phyloP scores from a whole-genome alignment of 2,329 filamentous ascomycete genomes.

The Furcasterigmium sp. region DNA sequence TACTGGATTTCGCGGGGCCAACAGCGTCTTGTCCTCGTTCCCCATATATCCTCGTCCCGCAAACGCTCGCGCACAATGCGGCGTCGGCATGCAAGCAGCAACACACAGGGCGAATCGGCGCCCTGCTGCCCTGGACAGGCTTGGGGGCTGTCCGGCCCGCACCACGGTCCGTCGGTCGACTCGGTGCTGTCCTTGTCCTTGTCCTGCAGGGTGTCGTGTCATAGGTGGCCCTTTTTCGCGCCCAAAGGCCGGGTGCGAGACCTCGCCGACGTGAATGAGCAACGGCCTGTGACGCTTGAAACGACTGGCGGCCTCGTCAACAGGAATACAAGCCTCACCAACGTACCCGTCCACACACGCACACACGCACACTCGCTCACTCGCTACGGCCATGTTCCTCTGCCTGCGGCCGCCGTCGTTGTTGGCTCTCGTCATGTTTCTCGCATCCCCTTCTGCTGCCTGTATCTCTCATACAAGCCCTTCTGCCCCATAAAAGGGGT shows the following conservation, averaged over 20 bases:
- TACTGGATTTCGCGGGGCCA: conserved; percentile 4
- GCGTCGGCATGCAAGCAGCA: not conserved
- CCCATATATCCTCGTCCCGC: not conserved
- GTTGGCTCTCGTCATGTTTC: not conserved
- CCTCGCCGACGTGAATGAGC: not conserved
- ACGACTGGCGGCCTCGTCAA: not conserved
- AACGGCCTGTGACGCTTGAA: not conserved
- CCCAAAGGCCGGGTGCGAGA: not conserved
- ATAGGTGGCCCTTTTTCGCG: not conserved
- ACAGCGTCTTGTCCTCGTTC: conserved; percentile 1
- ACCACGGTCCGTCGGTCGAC: not conserved
- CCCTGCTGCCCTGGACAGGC: not conserved
- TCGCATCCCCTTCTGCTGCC: not conserved
- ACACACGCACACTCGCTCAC: too few species aligned
- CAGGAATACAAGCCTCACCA: not conserved
- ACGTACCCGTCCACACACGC: too few species aligned
- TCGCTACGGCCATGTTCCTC: not conserved
- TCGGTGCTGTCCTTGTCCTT: not conserved
- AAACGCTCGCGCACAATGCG: not conserved
- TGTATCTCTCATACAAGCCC: not conserved
- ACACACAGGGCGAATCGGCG: not conserved
- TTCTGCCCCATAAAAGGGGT: conserved; percentile 3
- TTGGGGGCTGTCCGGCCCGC: not conserved
- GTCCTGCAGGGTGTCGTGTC: not conserved
- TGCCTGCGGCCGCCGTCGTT: not conserved